Evolutionary conservation across 2,329 filamentous ascomycete genomes (phyloP), one percentile per base, ranked within the genome.

Genomic region (Apiospora malaysiana): DNA sequence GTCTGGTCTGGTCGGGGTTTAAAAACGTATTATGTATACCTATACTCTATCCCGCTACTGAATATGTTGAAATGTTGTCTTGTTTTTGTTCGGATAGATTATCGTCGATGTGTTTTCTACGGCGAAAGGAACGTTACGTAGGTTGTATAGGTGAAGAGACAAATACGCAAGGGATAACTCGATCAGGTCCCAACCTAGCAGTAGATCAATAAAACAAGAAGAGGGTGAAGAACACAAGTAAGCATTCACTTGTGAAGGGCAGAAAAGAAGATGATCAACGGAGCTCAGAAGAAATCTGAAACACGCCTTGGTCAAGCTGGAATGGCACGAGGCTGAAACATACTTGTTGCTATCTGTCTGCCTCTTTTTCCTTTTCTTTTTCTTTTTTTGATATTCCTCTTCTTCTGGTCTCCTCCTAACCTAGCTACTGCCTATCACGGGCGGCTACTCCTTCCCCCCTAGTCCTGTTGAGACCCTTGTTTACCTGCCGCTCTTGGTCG

Each of bases 281-380:
- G 27, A 32, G 49, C 40, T 9, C 40, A 25, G 23, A 56, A 27
- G 18, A 40, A 40, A 40, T 40, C 21, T 40, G 56, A 63, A 63
- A 63, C 56, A 40, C 32, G 56, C 56, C 56, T 63, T 18, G 56
- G 56, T 14, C 18, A 32, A n/a, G 32, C 32, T 63, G 27, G 21
- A 63, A 63, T 63, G 56, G 56, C 56, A 63, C 56, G 56, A 63
- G 56, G 56, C 56, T 63, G 56, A 63, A 40, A 63, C 56, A 63
- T 37, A 63, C 56, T n/a, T 40, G 21, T 32, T 59, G 51, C 27
- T 37, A 37, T 27, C 27, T 37, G 49, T 32, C 8, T 59, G 27
- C 27, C 21, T 37, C 27, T 37, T 59, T 9, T 8, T 18, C 25
- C 8, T 4, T 45, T 16, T 45, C 8, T 4, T 42, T 9, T 42